These are phyloP conservation scores for Calonectria pseudoreteaudii DNA, from an alignment of 2,329 filamentous ascomycete species.

Conservation along the genomic window DNA sequence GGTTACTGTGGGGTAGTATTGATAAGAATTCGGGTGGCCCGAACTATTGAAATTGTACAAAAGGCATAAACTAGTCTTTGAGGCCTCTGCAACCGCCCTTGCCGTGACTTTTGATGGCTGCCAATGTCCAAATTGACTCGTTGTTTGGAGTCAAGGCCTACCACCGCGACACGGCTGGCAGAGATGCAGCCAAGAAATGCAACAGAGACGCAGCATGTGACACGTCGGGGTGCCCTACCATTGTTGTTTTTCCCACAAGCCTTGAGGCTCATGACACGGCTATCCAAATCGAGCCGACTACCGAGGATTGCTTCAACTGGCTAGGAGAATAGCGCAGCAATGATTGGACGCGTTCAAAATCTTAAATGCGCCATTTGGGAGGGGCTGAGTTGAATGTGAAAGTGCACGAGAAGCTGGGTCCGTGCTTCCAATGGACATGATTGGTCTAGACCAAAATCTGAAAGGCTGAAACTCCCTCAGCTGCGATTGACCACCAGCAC, in stretches of 20 bases:
- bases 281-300: too few species aligned
- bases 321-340: not conserved
- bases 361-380: not conserved
- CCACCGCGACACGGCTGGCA: not conserved
- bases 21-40: not conserved
- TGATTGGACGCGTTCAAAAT: not conserved
- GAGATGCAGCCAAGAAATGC: not conserved
- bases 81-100: not conserved
- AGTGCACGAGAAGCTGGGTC: not conserved
- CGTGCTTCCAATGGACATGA: not conserved
- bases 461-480: not conserved
- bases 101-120: not conserved
- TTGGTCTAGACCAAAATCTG: not conserved
- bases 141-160: not conserved
- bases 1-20: not conserved
- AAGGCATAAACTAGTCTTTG: not conserved
- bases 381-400: not conserved
- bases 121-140: not conserved
- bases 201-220: too few species aligned
- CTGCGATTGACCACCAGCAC: not conserved
- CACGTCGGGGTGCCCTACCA: not conserved
- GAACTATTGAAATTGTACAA: not conserved
- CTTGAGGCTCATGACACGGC: not conserved
- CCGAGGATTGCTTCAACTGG: not conserved
- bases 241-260: not conserved